Base-by-base conservation (phyloP, 2,329 filamentous ascomycete species). In the Cordyceps tenuipes region DNA sequence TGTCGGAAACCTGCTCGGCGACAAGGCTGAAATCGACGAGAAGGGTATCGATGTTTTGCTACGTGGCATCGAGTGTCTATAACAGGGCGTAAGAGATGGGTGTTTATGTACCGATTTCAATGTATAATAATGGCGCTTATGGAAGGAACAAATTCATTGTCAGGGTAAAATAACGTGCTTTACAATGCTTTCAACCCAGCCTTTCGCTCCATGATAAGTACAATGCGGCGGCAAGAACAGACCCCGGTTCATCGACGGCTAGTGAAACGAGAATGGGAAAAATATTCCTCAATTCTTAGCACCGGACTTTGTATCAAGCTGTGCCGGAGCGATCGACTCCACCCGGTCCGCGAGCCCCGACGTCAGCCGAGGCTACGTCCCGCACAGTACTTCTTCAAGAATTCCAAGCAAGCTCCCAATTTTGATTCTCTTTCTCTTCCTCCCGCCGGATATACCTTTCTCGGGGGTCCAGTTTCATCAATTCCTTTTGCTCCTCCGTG, bases 1-100 rank as follows among this genome's bases (percentile, higher is more conserved):
- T 77, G 81, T 97, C 48, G 87, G 89, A 5, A 88, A 87, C 75
- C 75, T 94, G 60, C 75, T 97, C 29, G 85, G 85, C 41, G 84
- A 85, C 47, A 71, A 77, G 36, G 74, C 74, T 0, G 79, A 78
- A 21, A 69, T 86, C 41, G 73, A 72, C 9, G 73, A 76, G n/a
- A 75, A 75, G 49, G 82, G 82, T 1, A 64, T 89, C 29, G 78
- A 84, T 60, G 84, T 87, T 5, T 72, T 88, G 63, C 70, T 86
- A 61, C 78, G 75, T 63, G 83, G 83, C 23, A 85, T 88, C 64
- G 83, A 82, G 66, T 76, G 77, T 9, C 71, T 88, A 61, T 87
- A 68, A 68, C 34, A n/a, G 46, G 15, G 43, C 44, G 29, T 17
- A 59, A 59, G 12, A 53, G 41, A 44, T 17, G 19, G 13, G 48